A percentile compares a stretch with the other conserved stretches of the same genome.
Evolutionary conservation across 768 basidiomycete genomes (phyloP).

Genomic region (Termitomyces eurrhizus): DNA sequence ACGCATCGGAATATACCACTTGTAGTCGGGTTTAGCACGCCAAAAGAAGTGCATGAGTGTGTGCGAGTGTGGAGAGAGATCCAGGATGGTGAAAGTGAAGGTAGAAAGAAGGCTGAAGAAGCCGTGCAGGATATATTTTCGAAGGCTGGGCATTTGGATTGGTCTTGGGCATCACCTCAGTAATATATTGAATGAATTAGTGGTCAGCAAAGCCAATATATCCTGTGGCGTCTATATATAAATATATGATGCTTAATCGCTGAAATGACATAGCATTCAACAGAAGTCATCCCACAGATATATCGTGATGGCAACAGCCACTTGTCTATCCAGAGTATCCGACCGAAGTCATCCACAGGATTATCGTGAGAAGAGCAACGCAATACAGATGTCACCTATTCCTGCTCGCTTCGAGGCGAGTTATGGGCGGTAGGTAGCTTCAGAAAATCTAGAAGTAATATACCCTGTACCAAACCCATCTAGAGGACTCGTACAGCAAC

Average conservation of each 20-base stretch:
- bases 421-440: too few relatives aligned
- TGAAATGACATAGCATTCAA: not conserved
- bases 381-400: not conserved
- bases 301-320: not conserved
- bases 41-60: constrained; percentile 70
- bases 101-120: constrained; percentile 42
- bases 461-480: constrained; percentile 93
- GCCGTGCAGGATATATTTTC: constrained; percentile 40
- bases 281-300: not conserved
- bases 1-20: constrained; percentile 47
- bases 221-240: not conserved
- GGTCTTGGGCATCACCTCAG: constrained; percentile 69
- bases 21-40: constrained; percentile 70
- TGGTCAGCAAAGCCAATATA: not conserved
- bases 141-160: constrained; percentile 51
- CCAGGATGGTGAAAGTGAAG: constrained; percentile 31
- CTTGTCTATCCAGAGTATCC: too few relatives aligned
- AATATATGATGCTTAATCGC: not conserved
- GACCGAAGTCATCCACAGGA: too few relatives aligned
- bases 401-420: too few relatives aligned
- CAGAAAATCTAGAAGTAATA: constrained; percentile 53
- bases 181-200: not conserved
- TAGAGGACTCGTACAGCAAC: constrained; percentile 21
- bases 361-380: too few relatives aligned
- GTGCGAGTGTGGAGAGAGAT: constrained; percentile 66